Conservation (phyloP, 805 yeast species). For the Ogataea populi-albae region DNA sequence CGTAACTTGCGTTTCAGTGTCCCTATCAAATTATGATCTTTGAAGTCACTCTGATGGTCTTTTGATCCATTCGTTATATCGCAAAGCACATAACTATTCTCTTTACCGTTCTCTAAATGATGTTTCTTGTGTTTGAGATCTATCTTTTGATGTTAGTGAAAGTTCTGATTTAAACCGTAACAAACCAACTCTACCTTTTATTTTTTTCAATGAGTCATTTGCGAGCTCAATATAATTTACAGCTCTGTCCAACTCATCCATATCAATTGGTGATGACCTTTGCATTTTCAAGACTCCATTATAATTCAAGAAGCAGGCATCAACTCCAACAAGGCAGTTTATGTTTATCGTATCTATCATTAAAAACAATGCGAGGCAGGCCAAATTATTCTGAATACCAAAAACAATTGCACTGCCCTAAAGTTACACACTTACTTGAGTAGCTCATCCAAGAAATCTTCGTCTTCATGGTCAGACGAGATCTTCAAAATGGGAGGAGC, state of each 20-base stretch:
- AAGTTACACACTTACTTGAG: slow-evolving; percentile 13
- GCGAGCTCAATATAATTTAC: not conserved
- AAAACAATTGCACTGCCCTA: slow-evolving; percentile 1
- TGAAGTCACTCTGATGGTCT: no score
- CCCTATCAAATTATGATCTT: not conserved
- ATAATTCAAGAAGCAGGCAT: no score
- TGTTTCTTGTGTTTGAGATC: no score
- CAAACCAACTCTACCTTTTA: slow-evolving; percentile 6
- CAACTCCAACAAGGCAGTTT: no score
- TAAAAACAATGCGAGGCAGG: no score
- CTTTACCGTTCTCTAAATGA: no score
- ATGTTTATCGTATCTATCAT: no score
- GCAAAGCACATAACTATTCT: no score
- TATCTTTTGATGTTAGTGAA: no score
- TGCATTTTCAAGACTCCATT: no score
- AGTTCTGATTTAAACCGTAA: not conserved
- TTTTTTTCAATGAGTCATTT: slow-evolving; percentile 1
- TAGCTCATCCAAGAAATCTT: slow-evolving; percentile 20
- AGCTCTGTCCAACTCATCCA: slow-evolving; percentile 1
- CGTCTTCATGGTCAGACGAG: slow-evolving; percentile 8
- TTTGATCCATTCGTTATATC: no score
- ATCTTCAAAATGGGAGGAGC: slow-evolving; percentile 1
- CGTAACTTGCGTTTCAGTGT: not conserved
- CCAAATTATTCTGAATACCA: no score
- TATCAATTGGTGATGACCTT: not conserved